Conservation (phyloP, 176 grass and related monocot species). For the Triticum dicoccoides region DNA sequence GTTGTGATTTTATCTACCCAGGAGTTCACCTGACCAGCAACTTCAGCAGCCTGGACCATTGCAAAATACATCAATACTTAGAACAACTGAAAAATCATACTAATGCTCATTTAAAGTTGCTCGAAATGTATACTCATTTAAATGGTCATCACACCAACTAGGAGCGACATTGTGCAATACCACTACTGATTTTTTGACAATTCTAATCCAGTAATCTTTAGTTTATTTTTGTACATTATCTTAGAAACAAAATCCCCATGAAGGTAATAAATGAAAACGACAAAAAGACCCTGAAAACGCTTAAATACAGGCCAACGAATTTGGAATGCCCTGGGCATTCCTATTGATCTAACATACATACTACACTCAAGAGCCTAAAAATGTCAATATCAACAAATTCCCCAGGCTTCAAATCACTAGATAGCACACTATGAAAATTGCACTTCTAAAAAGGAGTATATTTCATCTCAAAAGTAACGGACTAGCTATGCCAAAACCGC, state of each 20-base stretch:
- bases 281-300: background rate
- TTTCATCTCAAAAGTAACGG: background rate
- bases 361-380: background rate
- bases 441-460: background rate
- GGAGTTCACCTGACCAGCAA: constrained; percentile 58
- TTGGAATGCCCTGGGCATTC: background rate
- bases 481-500: background rate
- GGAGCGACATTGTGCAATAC: background rate
- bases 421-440: background rate
- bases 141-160: background rate
- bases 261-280: background rate
- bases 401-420: background rate
- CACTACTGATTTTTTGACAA: background rate
- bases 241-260: background rate
- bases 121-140: background rate
- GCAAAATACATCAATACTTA: constrained; percentile 7
- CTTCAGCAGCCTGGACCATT: constrained; percentile 55
- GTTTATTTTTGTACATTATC: background rate
- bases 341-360: background rate
- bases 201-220: background rate
- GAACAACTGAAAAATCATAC: background rate
- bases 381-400: background rate
- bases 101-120: background rate
- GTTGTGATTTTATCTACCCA: constrained; percentile 65
- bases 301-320: background rate